Base-by-base conservation (phyloP, 495 filamentous ascomycete species). In the Pyronema omphalodes region DNA sequence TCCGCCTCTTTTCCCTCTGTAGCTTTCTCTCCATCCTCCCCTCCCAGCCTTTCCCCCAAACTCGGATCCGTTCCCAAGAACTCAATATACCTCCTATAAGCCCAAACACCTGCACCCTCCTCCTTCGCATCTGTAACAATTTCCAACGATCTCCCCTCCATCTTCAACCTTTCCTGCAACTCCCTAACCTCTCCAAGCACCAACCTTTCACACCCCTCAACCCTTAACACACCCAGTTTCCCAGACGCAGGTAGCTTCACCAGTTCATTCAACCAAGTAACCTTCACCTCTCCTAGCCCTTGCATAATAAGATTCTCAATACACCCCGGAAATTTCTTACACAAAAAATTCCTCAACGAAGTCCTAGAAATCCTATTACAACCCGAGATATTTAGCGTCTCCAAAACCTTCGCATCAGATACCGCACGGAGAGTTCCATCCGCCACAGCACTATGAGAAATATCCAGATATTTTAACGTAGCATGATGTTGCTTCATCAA, bases 201-300 rank as follows among this genome's bases (percentile, higher is more conserved):
- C 41, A 61, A 12, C 40, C 62, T 60, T 49, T 52, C 57, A 33
- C 65, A 59, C 3, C 54, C 65, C 14, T 57, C 55, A 8, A 58
- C 55, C 17, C 63, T 58, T 9, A 64, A 45, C 36, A 46, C 52
- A 39, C 48, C 47, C 17, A 63, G 15, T 9, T 44, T 55, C 14
- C 54, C 37, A 7, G 43, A 37, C 9, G 47, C 33, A 5, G 36
- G 53, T 11, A 37, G 45, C 23, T 44, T 40, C 17, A 64, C 23
- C 60, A 63, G 33, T 35, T 64, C 61, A 17, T 51, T 49, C 15
- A 64, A 23, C 60, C 60, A 64, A 1, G 54, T 52, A 1, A 60
- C 51, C 46, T 58, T 64, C 8, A 64, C 57, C 23, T 60, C 61
- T 17, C 47, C 18, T 18, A 60, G 41, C 50, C 54, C 60, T 18